phyloP scores from a whole-genome alignment of 306 rosid species.

The Purshia tridentata region DNA sequence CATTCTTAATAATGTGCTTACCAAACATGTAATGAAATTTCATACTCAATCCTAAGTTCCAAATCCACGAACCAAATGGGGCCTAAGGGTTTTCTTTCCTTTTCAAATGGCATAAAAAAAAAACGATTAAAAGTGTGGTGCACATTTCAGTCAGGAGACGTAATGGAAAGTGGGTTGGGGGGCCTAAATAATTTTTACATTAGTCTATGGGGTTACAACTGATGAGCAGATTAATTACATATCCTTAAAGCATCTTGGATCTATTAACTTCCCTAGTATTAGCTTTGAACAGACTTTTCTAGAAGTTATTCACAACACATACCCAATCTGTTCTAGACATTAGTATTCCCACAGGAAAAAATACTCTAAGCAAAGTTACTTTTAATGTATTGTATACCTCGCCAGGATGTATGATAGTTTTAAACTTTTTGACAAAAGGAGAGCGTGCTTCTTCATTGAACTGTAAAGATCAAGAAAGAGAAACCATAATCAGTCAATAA shows the following conservation, averaged over 20 bases:
- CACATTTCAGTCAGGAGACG: not conserved
- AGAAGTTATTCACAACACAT: not conserved
- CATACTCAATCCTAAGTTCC: too few relatives aligned
- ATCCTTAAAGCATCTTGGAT: not conserved
- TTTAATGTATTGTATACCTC: slow-evolving; percentile 53
- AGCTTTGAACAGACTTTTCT: not conserved
- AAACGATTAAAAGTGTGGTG: not conserved
- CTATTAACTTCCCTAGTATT: not conserved
- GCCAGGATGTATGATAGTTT: slow-evolving; percentile 97
- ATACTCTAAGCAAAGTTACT: not conserved
- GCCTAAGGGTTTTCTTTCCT: not conserved
- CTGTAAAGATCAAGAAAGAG: slow-evolving; percentile 40
- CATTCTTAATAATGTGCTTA: too few relatives aligned
- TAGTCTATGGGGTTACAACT: not conserved
- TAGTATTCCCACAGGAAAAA: not conserved
- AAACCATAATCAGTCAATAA: not conserved
- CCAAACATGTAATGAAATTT: too few relatives aligned
- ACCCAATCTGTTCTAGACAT: not conserved
- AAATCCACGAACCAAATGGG: too few relatives aligned
- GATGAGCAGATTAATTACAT: not conserved
- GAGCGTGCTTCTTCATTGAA: slow-evolving; percentile 99
- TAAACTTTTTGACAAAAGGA: slow-evolving; percentile 94
- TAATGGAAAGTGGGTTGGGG: not conserved
- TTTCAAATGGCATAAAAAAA: not conserved
- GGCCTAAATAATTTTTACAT: not conserved